Conservation (phyloP, 169 alveolate species). For the Besnoitia besnoiti region DNA sequence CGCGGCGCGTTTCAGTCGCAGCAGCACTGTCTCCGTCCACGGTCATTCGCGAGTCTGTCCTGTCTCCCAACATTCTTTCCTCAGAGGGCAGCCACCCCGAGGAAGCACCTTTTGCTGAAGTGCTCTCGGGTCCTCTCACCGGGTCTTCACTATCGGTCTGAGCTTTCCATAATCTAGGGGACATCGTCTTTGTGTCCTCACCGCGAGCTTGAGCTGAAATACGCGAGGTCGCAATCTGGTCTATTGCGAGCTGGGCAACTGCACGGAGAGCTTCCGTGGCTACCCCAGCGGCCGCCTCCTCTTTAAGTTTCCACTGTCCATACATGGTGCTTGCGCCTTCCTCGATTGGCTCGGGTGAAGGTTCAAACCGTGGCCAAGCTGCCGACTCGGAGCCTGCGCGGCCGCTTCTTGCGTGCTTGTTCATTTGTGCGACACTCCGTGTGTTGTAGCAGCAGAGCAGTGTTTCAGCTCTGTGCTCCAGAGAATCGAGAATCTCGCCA, state of each 20-base stretch:
- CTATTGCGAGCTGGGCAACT: neutral
- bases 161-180: too few species aligned
- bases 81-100: neutral
- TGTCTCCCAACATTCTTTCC: neutral
- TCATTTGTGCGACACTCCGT: neutral
- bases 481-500: slow-evolving; percentile 5
- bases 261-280: neutral
- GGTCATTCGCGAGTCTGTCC: neutral
- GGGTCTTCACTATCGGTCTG: neutral
- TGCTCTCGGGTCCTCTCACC: neutral
- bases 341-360: neutral
- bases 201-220: too few species aligned
- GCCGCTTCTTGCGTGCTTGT: neutral
- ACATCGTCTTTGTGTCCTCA: too few species aligned
- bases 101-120: neutral
- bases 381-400: neutral
- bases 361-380: neutral
- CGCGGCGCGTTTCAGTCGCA: neutral
- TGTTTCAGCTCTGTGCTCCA: neutral
- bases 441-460: neutral
- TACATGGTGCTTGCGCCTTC: neutral
- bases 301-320: slow-evolving; percentile 24
- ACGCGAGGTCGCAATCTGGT: too few species aligned
- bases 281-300: neutral
- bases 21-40: neutral